A percentile compares a stretch with the other conserved stretches of the same genome.
Evolutionary conservation across 257 asterid genomes (phyloP).

Genomic region (Anisodus acutangulus): DNA sequence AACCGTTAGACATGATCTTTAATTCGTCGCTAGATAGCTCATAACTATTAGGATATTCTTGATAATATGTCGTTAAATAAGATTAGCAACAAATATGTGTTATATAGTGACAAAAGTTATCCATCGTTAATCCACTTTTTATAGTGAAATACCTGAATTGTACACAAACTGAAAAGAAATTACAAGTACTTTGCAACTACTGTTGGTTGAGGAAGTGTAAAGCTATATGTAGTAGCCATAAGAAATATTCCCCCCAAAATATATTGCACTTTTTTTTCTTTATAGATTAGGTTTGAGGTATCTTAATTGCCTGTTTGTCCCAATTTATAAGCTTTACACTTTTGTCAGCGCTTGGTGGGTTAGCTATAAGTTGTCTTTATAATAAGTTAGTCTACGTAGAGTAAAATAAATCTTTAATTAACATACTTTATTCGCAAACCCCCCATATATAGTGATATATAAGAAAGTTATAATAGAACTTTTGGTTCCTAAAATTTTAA

Average conservation of each 20-base stretch:
- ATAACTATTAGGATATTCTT: too few species aligned
- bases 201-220: neutral
- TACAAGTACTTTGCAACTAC: neutral
- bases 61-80: too few species aligned
- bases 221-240: neutral
- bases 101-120: too few species aligned
- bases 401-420: neutral
- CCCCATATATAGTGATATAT: too few species aligned
- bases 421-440: neutral
- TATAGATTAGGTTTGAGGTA: conserved; percentile 23
- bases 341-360: conserved; percentile 5
- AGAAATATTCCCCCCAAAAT: neutral
- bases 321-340: conserved; percentile 9
- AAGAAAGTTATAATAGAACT: neutral
- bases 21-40: too few species aligned
- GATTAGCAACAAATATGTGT: too few species aligned
- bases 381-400: neutral
- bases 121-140: too few species aligned
- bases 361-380: conserved; percentile 4
- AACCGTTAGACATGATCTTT: too few species aligned
- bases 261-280: neutral
- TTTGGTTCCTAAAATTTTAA: neutral
- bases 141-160: neutral
- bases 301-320: neutral
- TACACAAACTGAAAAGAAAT: neutral